Evolutionary conservation across 257 asterid species (phyloP).

Genomic region (Lithospermum erythrorhizon): DNA sequence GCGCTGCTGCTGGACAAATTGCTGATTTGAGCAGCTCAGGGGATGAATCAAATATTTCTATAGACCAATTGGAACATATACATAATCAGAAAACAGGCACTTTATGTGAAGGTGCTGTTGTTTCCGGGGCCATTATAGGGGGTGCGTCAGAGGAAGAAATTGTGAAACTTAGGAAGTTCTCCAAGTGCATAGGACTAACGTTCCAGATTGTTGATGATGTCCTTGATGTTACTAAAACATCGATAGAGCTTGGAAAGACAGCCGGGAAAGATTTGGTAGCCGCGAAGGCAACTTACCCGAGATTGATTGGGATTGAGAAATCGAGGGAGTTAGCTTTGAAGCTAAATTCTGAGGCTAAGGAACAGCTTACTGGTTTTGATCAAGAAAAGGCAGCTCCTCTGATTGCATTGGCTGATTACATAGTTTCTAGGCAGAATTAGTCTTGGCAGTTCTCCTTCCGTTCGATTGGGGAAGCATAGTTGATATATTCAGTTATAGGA

Average conservation of each 20-base stretch:
- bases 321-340: conserved; percentile 49
- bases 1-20: conserved; percentile 73
- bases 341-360: conserved; percentile 50
- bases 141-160: conserved; percentile 43
- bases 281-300: conserved; percentile 68
- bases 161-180: conserved; percentile 44
- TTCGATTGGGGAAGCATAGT: no score
- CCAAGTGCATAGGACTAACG: conserved; percentile 51
- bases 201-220: conserved; percentile 79
- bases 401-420: conserved; percentile 61
- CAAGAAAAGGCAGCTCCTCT: conserved; percentile 46
- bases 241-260: conserved; percentile 61
- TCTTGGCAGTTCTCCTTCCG: neutral
- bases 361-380: conserved; percentile 47
- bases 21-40: conserved; percentile 52
- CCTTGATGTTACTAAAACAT: conserved; percentile 63
- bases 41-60: conserved; percentile 18
- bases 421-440: conserved; percentile 53
- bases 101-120: conserved; percentile 54
- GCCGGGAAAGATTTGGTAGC: conserved; percentile 63
- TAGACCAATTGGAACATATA: conserved; percentile 48
- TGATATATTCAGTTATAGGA: no score
- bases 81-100: conserved; percentile 77
- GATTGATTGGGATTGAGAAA: conserved; percentile 60
- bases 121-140: conserved; percentile 60